Evolutionary conservation across 2,329 filamentous ascomycete genomes (phyloP), one percentile per base, ranked within the genome.

Genomic region (Lasiodiplodia hormozganensis): DNA sequence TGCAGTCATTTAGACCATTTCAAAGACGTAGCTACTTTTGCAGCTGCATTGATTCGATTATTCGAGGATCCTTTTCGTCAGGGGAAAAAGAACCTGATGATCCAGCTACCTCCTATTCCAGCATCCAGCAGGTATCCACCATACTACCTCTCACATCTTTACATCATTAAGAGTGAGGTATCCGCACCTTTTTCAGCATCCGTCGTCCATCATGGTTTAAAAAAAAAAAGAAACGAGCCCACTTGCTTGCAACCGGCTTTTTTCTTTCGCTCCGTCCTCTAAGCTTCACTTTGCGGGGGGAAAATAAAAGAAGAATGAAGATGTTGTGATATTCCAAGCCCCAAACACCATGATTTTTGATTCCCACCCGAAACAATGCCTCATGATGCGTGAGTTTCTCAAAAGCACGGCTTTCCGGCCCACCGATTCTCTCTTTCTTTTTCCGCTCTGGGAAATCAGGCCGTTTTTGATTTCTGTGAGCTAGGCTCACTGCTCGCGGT

Each of bases 401-500:
- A 54, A 60, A 58, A 60, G 25, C 43, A 62, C 56, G 56, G 47
- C 47, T 52, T 56, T 43, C n/a, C 11, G 40, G 28, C 28, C 51
- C 31, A 16, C 47, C 25, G 18, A 51, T 16, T 23, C 56, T 25
- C 40, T 36, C 56, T 47, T 47, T 47, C n/a, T 3, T 47, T 47
- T 21, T n/a, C 43, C 43, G 43, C 43, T 51, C 14, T 21, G 54
- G 21, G n/a, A 67, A 58, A 53, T 12, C 4, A 52, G 43, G 43
- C 43, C 43, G 18, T 21, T 43, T 54, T 60, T 12, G 8, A 18
- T 47, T 38, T 47, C 34, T 5, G 4, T 21, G n/a, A 28, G 14
- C 58, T 10, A 25, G 6, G 49, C 70, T 69, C 49, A 65, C 62
- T 70, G 67, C 64, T 71, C 60, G 58, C 68, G 62, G 51, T 70